Percentiles rank a stretch among this genome's conserved stretches.
Conservation (phyloP, 805 yeast genomes). For the Lipomyces yamadae region DNA sequence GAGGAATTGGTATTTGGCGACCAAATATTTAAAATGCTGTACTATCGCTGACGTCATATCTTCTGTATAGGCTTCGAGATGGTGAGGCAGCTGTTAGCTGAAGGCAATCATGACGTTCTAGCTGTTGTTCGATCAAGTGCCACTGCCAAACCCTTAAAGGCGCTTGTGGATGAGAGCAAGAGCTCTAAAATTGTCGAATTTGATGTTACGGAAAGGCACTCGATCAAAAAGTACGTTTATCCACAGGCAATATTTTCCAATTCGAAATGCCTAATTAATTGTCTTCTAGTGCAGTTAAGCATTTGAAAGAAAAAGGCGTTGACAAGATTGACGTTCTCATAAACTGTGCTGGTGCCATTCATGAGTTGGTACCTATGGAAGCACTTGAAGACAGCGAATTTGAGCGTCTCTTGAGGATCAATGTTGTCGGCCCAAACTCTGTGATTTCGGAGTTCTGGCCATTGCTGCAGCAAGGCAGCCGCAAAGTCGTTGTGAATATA, state of each 20-base stretch:
- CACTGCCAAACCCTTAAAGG: conserved; percentile 6
- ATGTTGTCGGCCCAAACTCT: conserved; percentile 18
- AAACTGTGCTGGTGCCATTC: conserved; percentile 14
- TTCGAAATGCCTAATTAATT: neutral
- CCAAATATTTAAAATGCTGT: neutral
- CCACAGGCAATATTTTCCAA: too few species aligned
- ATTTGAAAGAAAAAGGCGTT: conserved; percentile 9
- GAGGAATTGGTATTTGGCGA: conserved; percentile 18
- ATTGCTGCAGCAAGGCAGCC: conserved; percentile 9
- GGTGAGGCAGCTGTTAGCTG: conserved; percentile 6
- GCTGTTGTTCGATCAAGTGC: conserved; percentile 16
- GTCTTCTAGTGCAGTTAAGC: conserved; percentile 11
- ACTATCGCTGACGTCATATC: neutral
- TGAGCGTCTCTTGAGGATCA: conserved; percentile 6
- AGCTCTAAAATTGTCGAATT: conserved; percentile 13
- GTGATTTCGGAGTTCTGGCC: conserved; percentile 20
- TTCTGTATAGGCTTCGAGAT: conserved; percentile 13
- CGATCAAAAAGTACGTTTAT: conserved; percentile 12
- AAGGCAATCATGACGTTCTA: conserved; percentile 7
- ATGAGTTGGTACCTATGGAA: conserved; percentile 2
- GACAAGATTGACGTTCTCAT: conserved; percentile 13
- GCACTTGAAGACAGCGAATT: conserved; percentile 11
- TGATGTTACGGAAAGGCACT: conserved; percentile 10
- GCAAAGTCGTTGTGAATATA: conserved; percentile 17
- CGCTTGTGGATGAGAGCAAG: neutral